Evolutionary conservation across 345 rosid genomes (phyloP).

Genomic region (Salix dunnii): DNA sequence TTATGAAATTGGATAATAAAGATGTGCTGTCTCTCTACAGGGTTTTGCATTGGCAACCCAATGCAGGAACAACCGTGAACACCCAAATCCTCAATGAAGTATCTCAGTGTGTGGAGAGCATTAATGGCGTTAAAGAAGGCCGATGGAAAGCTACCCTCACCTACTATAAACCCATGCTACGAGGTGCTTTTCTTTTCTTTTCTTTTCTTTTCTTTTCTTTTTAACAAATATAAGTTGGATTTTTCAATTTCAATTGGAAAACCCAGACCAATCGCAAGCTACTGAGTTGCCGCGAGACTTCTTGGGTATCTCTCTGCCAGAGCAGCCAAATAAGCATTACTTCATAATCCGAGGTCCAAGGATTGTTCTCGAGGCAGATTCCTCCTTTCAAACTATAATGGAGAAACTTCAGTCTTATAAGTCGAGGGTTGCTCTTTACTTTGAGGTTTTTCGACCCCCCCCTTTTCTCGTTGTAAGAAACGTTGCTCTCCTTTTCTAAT

Average conservation of each 20-base stretch:
- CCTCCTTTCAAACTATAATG: conserved; percentile 78
- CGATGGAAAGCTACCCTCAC: conserved; percentile 86
- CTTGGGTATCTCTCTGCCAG: conserved; percentile 66
- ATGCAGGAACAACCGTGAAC: conserved; percentile 74
- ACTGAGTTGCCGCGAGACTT: conserved; percentile 77
- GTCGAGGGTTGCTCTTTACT: conserved; percentile 64
- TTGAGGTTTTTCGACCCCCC: conserved; percentile 47
- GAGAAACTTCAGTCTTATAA: conserved; percentile 93
- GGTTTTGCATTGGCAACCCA: conserved; percentile 95
- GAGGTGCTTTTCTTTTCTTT: conserved; percentile 30
- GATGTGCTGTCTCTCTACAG: conserved; percentile 21
- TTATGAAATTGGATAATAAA: background rate
- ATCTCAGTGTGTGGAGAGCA: conserved; percentile 74
- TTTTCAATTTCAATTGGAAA: background rate
- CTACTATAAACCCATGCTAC: conserved; percentile 58
- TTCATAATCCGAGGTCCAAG: conserved; percentile 66
- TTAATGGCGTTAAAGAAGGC: conserved; percentile 83
- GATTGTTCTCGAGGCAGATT: conserved; percentile 73
- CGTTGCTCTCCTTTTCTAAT: background rate
- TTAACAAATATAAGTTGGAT: background rate
- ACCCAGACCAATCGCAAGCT: conserved; percentile 42
- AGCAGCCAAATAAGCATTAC: conserved; percentile 76
- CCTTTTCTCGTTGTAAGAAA: background rate
- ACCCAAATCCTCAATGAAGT: conserved; percentile 83
- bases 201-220: background rate